A percentile compares a stretch with the other conserved stretches of the same genome.
Conservation (phyloP, 2,329 filamentous ascomycete species). For the Magnaporthiopsis rhizophila region DNA sequence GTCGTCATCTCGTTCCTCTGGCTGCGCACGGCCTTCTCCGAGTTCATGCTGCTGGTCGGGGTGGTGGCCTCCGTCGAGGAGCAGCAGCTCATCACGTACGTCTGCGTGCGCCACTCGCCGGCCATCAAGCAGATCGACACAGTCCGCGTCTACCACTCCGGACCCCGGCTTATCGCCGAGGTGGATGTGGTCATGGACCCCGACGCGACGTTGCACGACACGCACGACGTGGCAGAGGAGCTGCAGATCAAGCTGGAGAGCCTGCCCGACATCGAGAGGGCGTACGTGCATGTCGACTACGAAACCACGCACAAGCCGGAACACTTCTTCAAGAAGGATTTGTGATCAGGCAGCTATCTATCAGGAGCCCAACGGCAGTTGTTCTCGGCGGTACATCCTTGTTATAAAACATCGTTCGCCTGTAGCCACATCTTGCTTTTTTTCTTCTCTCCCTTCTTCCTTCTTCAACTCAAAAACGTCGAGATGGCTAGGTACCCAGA, state of each 20-base stretch:
- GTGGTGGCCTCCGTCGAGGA: conserved; percentile 74
- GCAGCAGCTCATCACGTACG: conserved; percentile 92
- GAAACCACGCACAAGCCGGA: conserved; percentile 94
- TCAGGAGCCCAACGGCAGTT: too few relatives aligned
- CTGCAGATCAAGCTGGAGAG: conserved; percentile 92
- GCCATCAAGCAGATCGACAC: conserved; percentile 84
- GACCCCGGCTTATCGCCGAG: conserved; percentile 83
- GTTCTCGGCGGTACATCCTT: too few relatives aligned
- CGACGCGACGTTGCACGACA: conserved; percentile 61
- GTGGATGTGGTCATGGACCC: conserved; percentile 93
- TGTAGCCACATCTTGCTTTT: not conserved
- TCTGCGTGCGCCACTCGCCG: conserved; percentile 85
- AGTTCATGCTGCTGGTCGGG: conserved; percentile 86
- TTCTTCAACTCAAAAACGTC: conserved; percentile 4
- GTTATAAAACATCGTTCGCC: too few relatives aligned
- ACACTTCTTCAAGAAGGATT: conserved; percentile 56
- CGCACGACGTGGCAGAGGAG: conserved; percentile 89
- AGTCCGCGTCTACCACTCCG: conserved; percentile 86
- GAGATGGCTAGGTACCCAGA: not conserved
- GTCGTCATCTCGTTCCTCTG: conserved; percentile 71
- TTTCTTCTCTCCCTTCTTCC: conserved; percentile 13
- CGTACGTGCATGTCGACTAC: conserved; percentile 96
- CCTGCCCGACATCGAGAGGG: conserved; percentile 82
- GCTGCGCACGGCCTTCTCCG: conserved; percentile 75
- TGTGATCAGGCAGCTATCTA: conserved; percentile 25